Evolutionary conservation across 495 filamentous ascomycete genomes (phyloP), one percentile per base, ranked within the genome.

Genomic region (Podospora pseudocomata): DNA sequence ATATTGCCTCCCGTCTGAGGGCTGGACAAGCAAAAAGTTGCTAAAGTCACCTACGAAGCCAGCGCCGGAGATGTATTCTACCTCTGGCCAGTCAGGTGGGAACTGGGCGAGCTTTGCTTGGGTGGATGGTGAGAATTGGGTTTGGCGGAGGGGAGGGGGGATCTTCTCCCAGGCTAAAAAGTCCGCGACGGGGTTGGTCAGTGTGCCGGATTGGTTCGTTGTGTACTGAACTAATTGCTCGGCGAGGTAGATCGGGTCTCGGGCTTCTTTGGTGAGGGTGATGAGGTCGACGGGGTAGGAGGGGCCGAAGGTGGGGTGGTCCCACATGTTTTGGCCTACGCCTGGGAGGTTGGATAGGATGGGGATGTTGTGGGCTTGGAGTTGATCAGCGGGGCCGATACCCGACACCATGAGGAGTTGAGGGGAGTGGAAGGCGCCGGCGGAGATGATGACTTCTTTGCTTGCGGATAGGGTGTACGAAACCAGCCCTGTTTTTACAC

Each of bases 281-380:
- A 93, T 78, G 78, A 91, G 90, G 70, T 93, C 89, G 54, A 90
- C 87, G 11, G 91, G 91, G 71, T 93, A 60, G n/a, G 58, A 60
- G 19, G 58, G 58, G 19, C 58, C 58, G 53, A 30, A 49, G 19
- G 71, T 53, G 9, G 64, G 65, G 53, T 76, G 72, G 53, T 74
- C 57, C 30, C 68, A 67, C 7, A 72, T 67, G 53, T 69, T 69
- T 34, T 84, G 82, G 4, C 86, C 86, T 0, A 88, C 86, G 2
- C 82, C 83, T 5, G 84, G 83, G 5, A 80, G 73, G 57, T 86
- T 74, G 20, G 84, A 77, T 18, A 80, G 71, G 20, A 80, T 75
- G 27, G 76, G 66, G 60, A 88, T 86, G 39, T 78, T 70, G 60
- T 74, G 61, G 58, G 74, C 74, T 30, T 73, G 65, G 2, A 82